Conservation (phyloP, 192 early-diverging fungal species). For the Polychytrium aggregatum region DNA sequence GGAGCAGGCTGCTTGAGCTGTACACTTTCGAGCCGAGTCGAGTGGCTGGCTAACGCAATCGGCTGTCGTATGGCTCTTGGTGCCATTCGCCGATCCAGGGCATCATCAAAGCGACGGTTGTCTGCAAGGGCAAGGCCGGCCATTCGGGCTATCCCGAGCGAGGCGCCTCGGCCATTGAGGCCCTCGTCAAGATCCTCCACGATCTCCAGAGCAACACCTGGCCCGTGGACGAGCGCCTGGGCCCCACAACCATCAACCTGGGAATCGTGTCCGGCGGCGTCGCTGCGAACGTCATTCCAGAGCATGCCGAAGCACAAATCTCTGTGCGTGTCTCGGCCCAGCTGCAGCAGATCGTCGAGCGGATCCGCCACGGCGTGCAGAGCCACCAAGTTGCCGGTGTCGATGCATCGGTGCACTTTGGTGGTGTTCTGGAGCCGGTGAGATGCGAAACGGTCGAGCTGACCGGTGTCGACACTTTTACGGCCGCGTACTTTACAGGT, state of each 20-base stretch:
- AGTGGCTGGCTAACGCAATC: no score
- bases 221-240: constrained; percentile 23
- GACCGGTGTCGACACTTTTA: constrained; percentile 5
- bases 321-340: constrained; percentile 26
- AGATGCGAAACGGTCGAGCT: constrained; percentile 16
- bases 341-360: constrained; percentile 13
- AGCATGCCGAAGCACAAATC: constrained; percentile 22
- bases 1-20: no score
- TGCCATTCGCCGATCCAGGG: no score
- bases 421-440: constrained; percentile 30
- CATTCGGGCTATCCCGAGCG: constrained; percentile 37
- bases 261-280: constrained; percentile 29
- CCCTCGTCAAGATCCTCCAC: constrained; percentile 25
- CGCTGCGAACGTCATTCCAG: constrained; percentile 38
- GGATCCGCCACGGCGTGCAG: no score
- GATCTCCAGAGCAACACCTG: constrained; percentile 21
- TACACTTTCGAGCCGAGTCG: no score
- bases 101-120: constrained; percentile 16
- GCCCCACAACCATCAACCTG: constrained; percentile 35
- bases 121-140: constrained; percentile 7
- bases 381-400: constrained; percentile 9
- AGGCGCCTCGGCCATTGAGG: constrained; percentile 26
- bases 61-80: no score
- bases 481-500: constrained; percentile 7
- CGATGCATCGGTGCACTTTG: constrained; percentile 16